phyloP scores from a whole-genome alignment of 257 asterid genomes.

The Gentiana straminea region DNA sequence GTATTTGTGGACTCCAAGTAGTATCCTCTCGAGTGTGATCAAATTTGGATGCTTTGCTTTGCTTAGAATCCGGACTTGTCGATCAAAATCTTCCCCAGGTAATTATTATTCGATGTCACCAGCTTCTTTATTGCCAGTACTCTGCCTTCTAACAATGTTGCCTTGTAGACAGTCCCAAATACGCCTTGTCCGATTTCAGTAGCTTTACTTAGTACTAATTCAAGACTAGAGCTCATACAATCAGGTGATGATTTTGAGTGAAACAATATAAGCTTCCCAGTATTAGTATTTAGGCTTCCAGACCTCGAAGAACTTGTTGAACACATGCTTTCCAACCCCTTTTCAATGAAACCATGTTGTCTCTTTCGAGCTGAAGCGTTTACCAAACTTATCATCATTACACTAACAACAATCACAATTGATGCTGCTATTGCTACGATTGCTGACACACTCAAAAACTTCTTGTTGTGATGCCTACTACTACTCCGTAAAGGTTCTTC shows the following conservation, averaged over 20 bases:
- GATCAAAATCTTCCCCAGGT: slow-evolving; percentile 74
- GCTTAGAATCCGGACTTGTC: slow-evolving; percentile 56
- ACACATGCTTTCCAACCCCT: slow-evolving; percentile 78
- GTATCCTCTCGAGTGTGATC: slow-evolving; percentile 58
- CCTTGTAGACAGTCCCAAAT: slow-evolving; percentile 75
- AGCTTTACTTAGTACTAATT: slow-evolving; percentile 49
- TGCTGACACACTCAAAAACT: no score
- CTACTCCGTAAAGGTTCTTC: no score
- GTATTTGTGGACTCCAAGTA: slow-evolving; percentile 88
- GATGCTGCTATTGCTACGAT: no score
- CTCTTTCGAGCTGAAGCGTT: no score
- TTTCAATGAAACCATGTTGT: slow-evolving; percentile 52
- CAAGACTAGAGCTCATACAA: slow-evolving; percentile 31
- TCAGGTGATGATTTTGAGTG: slow-evolving; percentile 48
- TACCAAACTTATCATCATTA: no score
- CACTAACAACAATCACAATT: no score
- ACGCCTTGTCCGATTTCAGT: slow-evolving; percentile 73
- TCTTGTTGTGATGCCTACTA: no score
- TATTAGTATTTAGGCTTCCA: slow-evolving; percentile 20
- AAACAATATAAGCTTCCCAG: slow-evolving; percentile 61
- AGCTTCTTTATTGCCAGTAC: slow-evolving; percentile 68
- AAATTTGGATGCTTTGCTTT: slow-evolving; percentile 76
- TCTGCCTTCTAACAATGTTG: slow-evolving; percentile 37
- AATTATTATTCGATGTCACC: slow-evolving; percentile 39
- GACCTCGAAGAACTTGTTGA: slow-evolving; percentile 78